These are phyloP conservation scores for Helotiales sp. DNA, from an alignment of 2,329 filamentous ascomycete species.

Conservation along the genomic window DNA sequence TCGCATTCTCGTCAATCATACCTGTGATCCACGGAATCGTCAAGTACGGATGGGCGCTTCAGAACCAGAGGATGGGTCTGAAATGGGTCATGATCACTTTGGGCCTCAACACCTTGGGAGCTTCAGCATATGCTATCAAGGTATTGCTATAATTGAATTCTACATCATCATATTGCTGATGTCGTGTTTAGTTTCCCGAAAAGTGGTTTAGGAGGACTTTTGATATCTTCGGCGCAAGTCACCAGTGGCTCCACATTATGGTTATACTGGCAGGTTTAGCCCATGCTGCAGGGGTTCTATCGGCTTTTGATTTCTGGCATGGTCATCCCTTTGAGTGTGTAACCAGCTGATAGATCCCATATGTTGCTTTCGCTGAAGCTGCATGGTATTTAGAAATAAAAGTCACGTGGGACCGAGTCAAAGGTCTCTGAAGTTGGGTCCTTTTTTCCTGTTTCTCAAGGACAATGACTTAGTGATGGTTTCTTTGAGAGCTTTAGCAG, in stretches of 20 bases:
- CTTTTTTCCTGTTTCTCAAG: no score
- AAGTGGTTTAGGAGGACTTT: constrained; percentile 25
- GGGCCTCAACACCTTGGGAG: constrained; percentile 19
- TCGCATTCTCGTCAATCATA: no score
- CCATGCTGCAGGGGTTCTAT: constrained; percentile 28
- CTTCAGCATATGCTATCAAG: constrained; percentile 14
- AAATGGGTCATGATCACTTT: constrained; percentile 14
- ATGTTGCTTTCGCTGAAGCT: no score
- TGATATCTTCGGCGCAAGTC: constrained; percentile 32
- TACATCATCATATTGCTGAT: not conserved
- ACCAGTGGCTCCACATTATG: constrained; percentile 35
- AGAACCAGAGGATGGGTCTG: constrained; percentile 23
- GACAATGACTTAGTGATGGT: no score
- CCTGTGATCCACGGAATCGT: constrained; percentile 26
- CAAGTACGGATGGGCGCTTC: constrained; percentile 21
- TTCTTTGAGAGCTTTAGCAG: no score
- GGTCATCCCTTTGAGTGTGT: not conserved
- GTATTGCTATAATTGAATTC: not conserved
- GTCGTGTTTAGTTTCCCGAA: constrained; percentile 27
- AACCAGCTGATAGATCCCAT: no score
- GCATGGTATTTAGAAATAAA: no score
- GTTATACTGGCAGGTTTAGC: constrained; percentile 30
- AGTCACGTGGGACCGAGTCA: no score
- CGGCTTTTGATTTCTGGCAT: constrained; percentile 21
- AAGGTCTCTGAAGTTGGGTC: no score